Evolutionary conservation across 192 early-diverging fungal genomes (phyloP), one percentile per base, ranked within the genome.

Genomic region (Coemansia sp.): DNA sequence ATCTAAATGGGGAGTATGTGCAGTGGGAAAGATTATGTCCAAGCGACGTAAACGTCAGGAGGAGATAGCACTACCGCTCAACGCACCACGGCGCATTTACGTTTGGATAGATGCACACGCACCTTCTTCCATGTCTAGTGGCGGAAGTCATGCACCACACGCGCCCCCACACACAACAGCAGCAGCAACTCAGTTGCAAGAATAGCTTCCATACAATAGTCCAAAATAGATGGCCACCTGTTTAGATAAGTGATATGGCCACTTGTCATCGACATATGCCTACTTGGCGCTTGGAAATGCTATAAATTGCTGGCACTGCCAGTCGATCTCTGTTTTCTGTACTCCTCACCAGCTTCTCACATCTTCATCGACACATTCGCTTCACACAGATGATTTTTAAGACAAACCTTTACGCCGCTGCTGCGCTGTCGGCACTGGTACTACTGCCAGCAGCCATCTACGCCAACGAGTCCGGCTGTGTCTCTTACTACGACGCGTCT

Each of bases 391-490:
- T 84, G 82, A 59, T 71, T 40, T 66, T 76, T 65, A 77, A 62
- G 42, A 64, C 63, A 22, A 47, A 41, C 38, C 31, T 72, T 46
- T 72, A 55, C 22, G 20, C 44, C 27, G 55, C 67, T 13, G 69
- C 74, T n/a, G 64, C 63, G 0, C 40, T 84, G 31, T 69, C 63
- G 15, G 71, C 69, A 0, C 61, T 70, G 5, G 36, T 12, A 9
- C 10, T 71, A 31, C 27, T 73, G 22, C 22, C 74, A 20, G 61
- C 34, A 10, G 11, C 59, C 31, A 66, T 42, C 3, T 4, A 5
- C 3, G 78, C 69, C 54, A 85, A 85, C 43, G 74, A 79, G 63
- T 69, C 75, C 0, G 72, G 57, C 27, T 80, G 78, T 29, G 72
- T 77, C 15, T 42, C 68, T 12, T 67, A 49, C n/a, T 85, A 52